Evolutionary conservation across 345 rosid genomes (phyloP).

Genomic region (Salix arbutifolia): DNA sequence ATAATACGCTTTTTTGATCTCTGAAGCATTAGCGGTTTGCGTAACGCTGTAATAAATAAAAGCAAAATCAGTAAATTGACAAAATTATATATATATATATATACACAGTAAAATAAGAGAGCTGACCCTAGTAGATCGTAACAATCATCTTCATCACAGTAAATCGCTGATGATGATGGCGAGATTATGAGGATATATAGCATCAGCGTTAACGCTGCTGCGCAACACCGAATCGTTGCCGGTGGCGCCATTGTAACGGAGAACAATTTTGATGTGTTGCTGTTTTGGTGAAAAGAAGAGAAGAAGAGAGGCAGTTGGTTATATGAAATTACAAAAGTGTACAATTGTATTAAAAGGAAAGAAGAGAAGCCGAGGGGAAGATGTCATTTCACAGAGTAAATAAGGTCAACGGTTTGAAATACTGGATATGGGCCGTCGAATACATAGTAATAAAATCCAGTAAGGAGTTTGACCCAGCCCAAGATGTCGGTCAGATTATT

Average conservation of each 20-base stretch:
- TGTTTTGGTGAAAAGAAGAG: background rate
- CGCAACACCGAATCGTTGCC: constrained; percentile 49
- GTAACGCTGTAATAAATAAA: constrained; percentile 49
- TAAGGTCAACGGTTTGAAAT: too few relatives aligned
- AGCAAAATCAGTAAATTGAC: constrained; percentile 1
- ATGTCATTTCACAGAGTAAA: too few relatives aligned
- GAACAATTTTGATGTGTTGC: background rate
- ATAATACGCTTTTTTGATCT: constrained; percentile 92
- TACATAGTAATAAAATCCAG: too few relatives aligned
- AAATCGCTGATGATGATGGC: constrained; percentile 60
- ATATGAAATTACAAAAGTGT: too few relatives aligned
- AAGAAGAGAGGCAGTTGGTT: too few relatives aligned
- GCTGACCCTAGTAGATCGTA: constrained; percentile 84
- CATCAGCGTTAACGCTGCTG: constrained; percentile 26
- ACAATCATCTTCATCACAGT: constrained; percentile 97
- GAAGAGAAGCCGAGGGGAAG: too few relatives aligned
- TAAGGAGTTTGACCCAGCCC: too few relatives aligned
- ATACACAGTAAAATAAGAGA: background rate
- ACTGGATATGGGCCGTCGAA: too few relatives aligned
- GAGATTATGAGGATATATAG: constrained; percentile 34
- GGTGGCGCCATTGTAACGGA: constrained; percentile 51
- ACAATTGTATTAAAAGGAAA: too few relatives aligned
- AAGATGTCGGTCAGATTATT: too few relatives aligned
- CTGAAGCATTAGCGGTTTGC: constrained; percentile 82
- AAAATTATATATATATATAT: background rate